Evolutionary conservation across 2,329 filamentous ascomycete genomes (phyloP), one percentile per base, ranked within the genome.

Genomic region (Pseudogymnoascus sp.): DNA sequence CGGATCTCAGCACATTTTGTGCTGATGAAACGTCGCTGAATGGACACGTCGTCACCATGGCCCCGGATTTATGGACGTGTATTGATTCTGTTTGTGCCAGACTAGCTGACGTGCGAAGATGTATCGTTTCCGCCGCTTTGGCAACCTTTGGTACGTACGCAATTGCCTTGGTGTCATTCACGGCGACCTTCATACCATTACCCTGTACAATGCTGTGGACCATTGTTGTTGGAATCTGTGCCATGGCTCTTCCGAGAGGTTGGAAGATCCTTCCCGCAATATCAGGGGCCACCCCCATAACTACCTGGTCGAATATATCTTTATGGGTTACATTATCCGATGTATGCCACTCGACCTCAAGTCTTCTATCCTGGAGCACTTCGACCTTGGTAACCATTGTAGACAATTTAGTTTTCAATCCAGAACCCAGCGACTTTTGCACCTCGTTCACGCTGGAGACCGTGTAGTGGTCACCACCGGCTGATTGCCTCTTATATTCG

Each of bases 271-370:
- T 69, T 4, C 74, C 77, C 0, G 78, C 79, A 3, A 82, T 75
- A 63, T 82, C 76, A 0, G 82, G 82, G 0, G 81, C 77, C 1
- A 84, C 79, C 0, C 80, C 81, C 1, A 85, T 71, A 22, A 85
- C 71, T 0, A 82, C 80, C 2, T 73, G 74, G 59, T 84, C 80
- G 59, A 83, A 83, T 0, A 66, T 59, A 15, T 78, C 73, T 22
- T 60, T 61, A 9, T 72, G 65, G 2, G 66, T n/a, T 35, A 30
- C 18, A 66, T 63, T 64, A 25, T 63, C 39, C 11, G 47, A 22
- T 47, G 41, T 36, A 61, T 57, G 63, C 77, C 76, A 79, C 1
- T 66, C 65, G 5, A 79, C 62, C 8, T 63, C 65, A 4, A 76
- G 70, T 9, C 65, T 66, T 20, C 67, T 63, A 6, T 64, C 65